Percentiles rank a stretch among this genome's conserved stretches.
Conservation (phyloP, 768 basidiomycete species). For the Nevesoporus exiguus region DNA sequence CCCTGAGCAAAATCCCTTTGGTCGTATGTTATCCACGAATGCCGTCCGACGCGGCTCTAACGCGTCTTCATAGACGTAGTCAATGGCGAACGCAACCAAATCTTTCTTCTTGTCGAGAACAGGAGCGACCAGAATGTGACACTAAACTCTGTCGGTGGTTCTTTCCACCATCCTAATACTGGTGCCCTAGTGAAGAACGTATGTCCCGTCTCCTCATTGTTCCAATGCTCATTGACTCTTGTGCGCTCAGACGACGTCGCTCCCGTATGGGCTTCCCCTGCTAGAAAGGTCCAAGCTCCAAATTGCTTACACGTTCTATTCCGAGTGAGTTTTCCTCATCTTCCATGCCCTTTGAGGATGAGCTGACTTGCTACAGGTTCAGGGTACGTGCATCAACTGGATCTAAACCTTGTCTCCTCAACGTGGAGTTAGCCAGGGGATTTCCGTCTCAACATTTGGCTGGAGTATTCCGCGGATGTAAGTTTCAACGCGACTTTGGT, state of each 20-base stretch:
- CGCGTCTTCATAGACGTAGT: conserved; percentile 59
- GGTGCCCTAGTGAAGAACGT: conserved; percentile 72
- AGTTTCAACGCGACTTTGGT: conserved; percentile 14
- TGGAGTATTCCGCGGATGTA: conserved; percentile 69
- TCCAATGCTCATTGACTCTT: background rate
- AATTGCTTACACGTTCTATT: conserved; percentile 72
- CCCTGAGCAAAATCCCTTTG: conserved; percentile 70
- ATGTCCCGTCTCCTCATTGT: conserved; percentile 16
- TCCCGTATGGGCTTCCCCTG: conserved; percentile 51
- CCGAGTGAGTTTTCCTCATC: conserved; percentile 58
- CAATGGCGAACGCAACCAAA: conserved; percentile 76
- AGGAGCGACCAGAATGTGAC: conserved; percentile 72
- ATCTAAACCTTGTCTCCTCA: background rate
- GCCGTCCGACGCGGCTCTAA: conserved; percentile 8
- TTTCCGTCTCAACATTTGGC: conserved; percentile 66
- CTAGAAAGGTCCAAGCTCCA: conserved; percentile 55
- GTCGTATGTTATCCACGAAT: conserved; percentile 49
- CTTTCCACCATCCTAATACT: conserved; percentile 63
- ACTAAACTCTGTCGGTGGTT: conserved; percentile 59
- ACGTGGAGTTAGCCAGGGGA: conserved; percentile 60
- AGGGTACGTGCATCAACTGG: conserved; percentile 41
- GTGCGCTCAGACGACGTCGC: conserved; percentile 50
- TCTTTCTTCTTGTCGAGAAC: conserved; percentile 68
- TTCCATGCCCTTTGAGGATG: background rate
- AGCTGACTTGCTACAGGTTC: conserved; percentile 41